Base-by-base conservation (phyloP, 2,329 filamentous ascomycete genomes). In the Chrysoporthe cubensis region DNA sequence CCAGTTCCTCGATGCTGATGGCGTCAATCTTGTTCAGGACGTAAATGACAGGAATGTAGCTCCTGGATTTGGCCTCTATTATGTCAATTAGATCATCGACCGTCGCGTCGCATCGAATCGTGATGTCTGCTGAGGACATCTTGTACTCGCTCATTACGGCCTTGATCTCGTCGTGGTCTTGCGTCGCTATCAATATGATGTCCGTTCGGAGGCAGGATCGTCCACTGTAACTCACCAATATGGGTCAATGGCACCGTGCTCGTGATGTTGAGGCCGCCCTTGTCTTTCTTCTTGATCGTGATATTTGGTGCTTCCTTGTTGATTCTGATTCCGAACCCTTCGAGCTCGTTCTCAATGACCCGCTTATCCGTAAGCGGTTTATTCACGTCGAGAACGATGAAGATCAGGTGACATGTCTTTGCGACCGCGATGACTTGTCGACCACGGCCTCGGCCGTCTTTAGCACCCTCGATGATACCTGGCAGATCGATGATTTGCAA, bases 281-380 rank as follows among this genome's bases (percentile, higher is more conserved):
- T 98, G 81, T 99, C 96, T 85, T 99, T 99, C 86, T 99, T 99
- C 82, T 91, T 96, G 85, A 97, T 97, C n/a, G 96, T 92, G 76
- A 99, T 99, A 79, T 99, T 99, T 52, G 96, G 96, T 37, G 96
- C 96, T 74, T 89, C 83, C 84, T 98, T 99, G 85, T 99, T 99
- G 84, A 98, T 95, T 66, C 96, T 88, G 77, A 99, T 97, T 44
- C 96, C 96, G 75, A 99, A 99, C 8, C 96, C 96, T 79, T 99
- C 96, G 78, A 99, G 81, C 82, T 99, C 96, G 63, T 88, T 86
- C 81, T 99, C 96, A 76, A 99, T 99, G 71, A 99, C 86, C 70
- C 93, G 89, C 85, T 99, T 99, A 81, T 99, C 96, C 18, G 95
- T 97, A 74, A 99, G 84, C 34, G 96, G 96, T 82, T 99, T 99